A percentile compares a stretch with the other conserved stretches of the same genome.
These are phyloP conservation scores for Yamadazyma atlantica DNA, from an alignment of 1,139 yeast genomes.

Conservation along the genomic window DNA sequence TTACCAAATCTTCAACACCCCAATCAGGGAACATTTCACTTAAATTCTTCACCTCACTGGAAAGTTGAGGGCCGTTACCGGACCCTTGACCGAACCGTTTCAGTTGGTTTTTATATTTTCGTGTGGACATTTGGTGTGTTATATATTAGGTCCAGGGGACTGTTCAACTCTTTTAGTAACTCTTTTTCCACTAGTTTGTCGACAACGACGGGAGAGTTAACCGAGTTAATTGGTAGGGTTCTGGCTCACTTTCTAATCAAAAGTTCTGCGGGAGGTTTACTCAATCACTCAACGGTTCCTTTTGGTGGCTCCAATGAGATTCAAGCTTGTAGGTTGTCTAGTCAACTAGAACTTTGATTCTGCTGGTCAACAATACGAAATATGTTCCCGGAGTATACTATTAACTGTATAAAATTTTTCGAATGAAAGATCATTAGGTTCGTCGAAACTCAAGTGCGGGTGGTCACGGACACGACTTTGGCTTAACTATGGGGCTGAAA, in stretches of 20 bases:
- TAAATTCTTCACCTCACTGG: conserved; percentile 53
- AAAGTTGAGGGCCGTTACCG: conserved; percentile 6
- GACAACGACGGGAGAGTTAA: too few relatives aligned
- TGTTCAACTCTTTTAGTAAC: too few relatives aligned
- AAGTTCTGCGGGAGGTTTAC: too few relatives aligned
- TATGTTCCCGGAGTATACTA: too few relatives aligned
- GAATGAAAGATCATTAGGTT: background rate
- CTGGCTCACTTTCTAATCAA: too few relatives aligned
- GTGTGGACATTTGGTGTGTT: conserved; percentile 28
- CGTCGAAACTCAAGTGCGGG: background rate
- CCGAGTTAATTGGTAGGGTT: too few relatives aligned
- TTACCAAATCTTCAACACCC: conserved; percentile 80
- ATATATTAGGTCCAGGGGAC: too few relatives aligned
- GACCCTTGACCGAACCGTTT: conserved; percentile 38
- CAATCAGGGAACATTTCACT: conserved; percentile 93
- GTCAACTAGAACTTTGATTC: background rate
- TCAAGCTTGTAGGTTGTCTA: too few relatives aligned
- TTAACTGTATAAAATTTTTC: background rate
- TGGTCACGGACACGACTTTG: background rate
- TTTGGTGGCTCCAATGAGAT: too few relatives aligned
- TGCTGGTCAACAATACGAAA: too few relatives aligned
- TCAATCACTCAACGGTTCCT: too few relatives aligned
- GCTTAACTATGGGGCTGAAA: background rate
- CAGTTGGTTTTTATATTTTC: conserved; percentile 47
- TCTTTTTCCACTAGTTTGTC: too few relatives aligned